Evolutionary conservation across 2,329 filamentous ascomycete genomes (phyloP).

Genomic region (Aspergillus pseudoviridinutans): DNA sequence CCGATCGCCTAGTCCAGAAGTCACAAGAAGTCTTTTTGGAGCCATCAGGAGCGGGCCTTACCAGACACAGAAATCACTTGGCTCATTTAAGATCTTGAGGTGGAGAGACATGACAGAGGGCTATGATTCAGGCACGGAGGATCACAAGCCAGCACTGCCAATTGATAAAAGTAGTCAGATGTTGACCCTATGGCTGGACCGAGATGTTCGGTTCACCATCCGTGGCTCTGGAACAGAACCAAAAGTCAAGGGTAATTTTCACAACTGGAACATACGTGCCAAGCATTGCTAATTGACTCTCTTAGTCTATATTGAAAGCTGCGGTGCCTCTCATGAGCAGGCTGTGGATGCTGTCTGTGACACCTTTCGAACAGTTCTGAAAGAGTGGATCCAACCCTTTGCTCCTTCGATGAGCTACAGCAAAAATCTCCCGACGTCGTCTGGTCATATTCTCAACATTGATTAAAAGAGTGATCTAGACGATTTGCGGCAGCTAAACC

Average conservation of each 20-base stretch:
- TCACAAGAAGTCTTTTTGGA: slow-evolving; percentile 53
- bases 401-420: slow-evolving; percentile 37
- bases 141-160: slow-evolving; percentile 53
- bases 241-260: slow-evolving; percentile 57
- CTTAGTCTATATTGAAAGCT: slow-evolving; percentile 43
- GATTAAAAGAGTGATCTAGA: slow-evolving; percentile 7
- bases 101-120: slow-evolving; percentile 62
- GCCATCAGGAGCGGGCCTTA: slow-evolving; percentile 47
- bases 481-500: background rate
- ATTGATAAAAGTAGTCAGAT: slow-evolving; percentile 58
- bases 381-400: slow-evolving; percentile 37
- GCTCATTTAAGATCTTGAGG: slow-evolving; percentile 49
- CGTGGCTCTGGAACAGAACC: slow-evolving; percentile 62
- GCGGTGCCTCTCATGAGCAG: slow-evolving; percentile 31
- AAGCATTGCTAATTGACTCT: background rate
- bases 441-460: slow-evolving; percentile 30
- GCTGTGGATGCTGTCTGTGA: slow-evolving; percentile 36
- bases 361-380: slow-evolving; percentile 32
- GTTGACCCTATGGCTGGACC: slow-evolving; percentile 58
- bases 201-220: slow-evolving; percentile 54
- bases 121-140: slow-evolving; percentile 53
- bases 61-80: slow-evolving; percentile 46
- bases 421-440: slow-evolving; percentile 35
- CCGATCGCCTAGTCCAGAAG: slow-evolving; percentile 51
- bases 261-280: background rate